Base-by-base conservation (phyloP, 1,284 basidiomycete species). In the Ustilago sp. region DNA sequence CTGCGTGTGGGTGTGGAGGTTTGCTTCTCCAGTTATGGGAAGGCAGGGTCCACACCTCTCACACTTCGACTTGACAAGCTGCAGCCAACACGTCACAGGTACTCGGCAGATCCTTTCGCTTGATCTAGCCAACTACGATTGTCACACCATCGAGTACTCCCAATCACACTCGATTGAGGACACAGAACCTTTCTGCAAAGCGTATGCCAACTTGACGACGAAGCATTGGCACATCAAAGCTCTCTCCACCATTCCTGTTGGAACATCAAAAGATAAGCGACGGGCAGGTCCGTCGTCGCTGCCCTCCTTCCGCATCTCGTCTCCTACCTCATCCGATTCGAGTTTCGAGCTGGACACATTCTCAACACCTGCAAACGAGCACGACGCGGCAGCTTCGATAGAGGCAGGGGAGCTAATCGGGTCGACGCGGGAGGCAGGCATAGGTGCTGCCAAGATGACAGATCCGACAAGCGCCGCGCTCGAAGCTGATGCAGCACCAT, bases 261-360 rank as follows among this genome's bases (percentile, higher is more conserved):
- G 52, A 38, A 56, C 60, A 32, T 55, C 48, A 9, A 63, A 34
- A 32, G 58, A 43, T 41, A 60, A 63, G 54, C 52, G 60, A 31
- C 72, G 67, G 43, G 67, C 52, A 34, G 64, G 58, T 57, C 43
- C 53, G 54, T 67, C 60, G 38, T 41, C 63, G 19, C 57, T 75
- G 43, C 72, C 73, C 4, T 66, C 66, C 35, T 77, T 77, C 32
- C 65, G 64, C 41, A 69, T 77, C 63, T 61, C 59, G 13, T 73
- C 74, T 6, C 60, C 74, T 7, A 48, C 58, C 6, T 60, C 64
- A 3, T 73, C 69, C 5, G 56, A 60, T 7, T 66, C 66, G 5
- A 55, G 51, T 12, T 51, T 77, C 1, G 69, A 77, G 58, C 66
- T 77, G 5, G 69, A 77, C 53, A 58, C 63, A 0, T 69, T 77